Conservation (phyloP, 2,329 filamentous ascomycete species). For the Paraphaeosphaeria minitans region DNA sequence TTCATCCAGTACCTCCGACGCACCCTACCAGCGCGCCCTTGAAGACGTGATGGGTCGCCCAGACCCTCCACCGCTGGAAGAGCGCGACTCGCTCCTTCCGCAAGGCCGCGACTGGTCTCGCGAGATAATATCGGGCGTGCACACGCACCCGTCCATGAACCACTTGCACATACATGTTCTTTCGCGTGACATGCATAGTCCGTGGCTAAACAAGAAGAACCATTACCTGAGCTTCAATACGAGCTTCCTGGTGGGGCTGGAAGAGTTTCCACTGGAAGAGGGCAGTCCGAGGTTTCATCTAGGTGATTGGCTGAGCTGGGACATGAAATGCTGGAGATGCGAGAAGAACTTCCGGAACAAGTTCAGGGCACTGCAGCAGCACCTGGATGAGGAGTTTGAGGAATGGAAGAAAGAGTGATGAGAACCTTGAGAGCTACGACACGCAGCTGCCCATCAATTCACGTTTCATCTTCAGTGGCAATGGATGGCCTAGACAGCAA, state of each 20-base stretch:
- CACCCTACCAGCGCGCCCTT: constrained; percentile 63
- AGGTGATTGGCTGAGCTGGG: constrained; percentile 64
- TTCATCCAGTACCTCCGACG: constrained; percentile 65
- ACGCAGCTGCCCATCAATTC: not conserved
- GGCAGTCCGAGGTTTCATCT: constrained; percentile 69
- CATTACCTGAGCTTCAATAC: constrained; percentile 95
- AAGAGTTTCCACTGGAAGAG: constrained; percentile 75
- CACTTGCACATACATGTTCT: constrained; percentile 91
- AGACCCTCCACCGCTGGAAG: constrained; percentile 45
- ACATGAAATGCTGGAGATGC: constrained; percentile 87
- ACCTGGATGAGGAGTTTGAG: constrained; percentile 76
- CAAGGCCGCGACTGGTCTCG: constrained; percentile 76
- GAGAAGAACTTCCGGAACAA: constrained; percentile 72
- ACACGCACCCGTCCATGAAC: constrained; percentile 88
- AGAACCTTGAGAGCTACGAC: not conserved
- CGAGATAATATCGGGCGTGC: constrained; percentile 79
- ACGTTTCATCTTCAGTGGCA: not conserved
- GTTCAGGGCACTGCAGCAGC: constrained; percentile 75
- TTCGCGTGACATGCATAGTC: constrained; percentile 76
- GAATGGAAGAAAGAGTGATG: constrained; percentile 64
- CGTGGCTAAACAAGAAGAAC: constrained; percentile 74
- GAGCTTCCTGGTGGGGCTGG: constrained; percentile 77
- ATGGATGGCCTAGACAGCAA: not conserved
- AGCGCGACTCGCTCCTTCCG: constrained; percentile 56
- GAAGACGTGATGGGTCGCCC: constrained; percentile 55